Evolutionary conservation across 768 basidiomycete genomes (phyloP).

Genomic region (Saitozyma sp.): DNA sequence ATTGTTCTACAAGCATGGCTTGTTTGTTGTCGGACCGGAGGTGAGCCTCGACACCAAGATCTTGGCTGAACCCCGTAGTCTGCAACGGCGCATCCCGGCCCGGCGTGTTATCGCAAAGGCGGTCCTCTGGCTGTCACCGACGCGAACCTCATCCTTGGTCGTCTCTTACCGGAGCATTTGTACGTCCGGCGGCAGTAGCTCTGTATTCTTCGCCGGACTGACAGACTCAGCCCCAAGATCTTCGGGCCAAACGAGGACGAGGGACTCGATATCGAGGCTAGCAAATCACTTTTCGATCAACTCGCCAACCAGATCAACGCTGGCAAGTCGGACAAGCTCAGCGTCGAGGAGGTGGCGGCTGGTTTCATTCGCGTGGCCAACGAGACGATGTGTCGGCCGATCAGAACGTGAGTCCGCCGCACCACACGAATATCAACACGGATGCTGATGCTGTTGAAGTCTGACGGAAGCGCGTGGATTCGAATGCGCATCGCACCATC

Average conservation of each 20-base stretch:
- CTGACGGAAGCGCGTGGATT: slow-evolving; percentile 87
- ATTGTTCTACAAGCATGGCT: slow-evolving; percentile 80
- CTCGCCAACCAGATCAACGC: slow-evolving; percentile 71
- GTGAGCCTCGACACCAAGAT: neutral
- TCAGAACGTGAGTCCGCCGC: slow-evolving; percentile 60
- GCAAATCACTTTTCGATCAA: slow-evolving; percentile 65
- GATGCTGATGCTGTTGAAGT: slow-evolving; percentile 3
- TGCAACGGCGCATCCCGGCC: slow-evolving; percentile 90
- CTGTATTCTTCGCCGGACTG: slow-evolving; percentile 55
- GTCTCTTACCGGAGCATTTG: slow-evolving; percentile 67
- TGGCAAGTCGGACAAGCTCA: slow-evolving; percentile 59
- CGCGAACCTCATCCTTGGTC: slow-evolving; percentile 43
- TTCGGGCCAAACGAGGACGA: slow-evolving; percentile 88
- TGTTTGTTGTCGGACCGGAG: slow-evolving; percentile 87
- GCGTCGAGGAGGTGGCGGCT: slow-evolving; percentile 80
- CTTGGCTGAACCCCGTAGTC: slow-evolving; percentile 57
- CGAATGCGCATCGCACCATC: slow-evolving; percentile 69
- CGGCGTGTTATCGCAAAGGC: slow-evolving; percentile 67
- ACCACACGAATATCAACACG: neutral
- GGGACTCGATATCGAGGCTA: slow-evolving; percentile 73
- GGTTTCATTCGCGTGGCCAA: slow-evolving; percentile 96
- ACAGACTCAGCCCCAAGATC: slow-evolving; percentile 66
- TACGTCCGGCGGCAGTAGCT: slow-evolving; percentile 55
- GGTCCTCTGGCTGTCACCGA: slow-evolving; percentile 64
- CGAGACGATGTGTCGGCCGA: slow-evolving; percentile 93